Evolutionary conservation across 192 early-diverging fungal genomes (phyloP), one percentile per base, ranked within the genome.

Genomic region (Funneliformis geosporum): DNA sequence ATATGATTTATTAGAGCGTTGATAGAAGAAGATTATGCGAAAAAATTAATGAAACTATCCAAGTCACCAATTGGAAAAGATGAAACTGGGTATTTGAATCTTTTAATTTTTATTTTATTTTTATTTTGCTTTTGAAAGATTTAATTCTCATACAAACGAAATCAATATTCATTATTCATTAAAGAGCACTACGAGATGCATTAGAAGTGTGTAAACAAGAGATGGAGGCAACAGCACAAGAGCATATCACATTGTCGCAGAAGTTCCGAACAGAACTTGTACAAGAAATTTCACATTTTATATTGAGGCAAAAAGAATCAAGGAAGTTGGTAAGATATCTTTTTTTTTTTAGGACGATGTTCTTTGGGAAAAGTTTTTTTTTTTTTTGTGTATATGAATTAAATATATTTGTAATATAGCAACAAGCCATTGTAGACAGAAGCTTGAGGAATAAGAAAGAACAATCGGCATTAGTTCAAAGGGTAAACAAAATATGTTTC

Each of bases 11-110:
- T 47, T 64, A 89, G 93, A 62, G 90, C 93, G 6, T 72, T 83
- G 1, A 79, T 93, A 39, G 90, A 94, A 47, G 93, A 94, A 65
- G 93, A 94, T 10, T 85, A 90, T 74, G 92, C 92, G 64, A 91
- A 92, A 79, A 86, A 87, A 74, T 73, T 94, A 50, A 55, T 85
- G 43, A 94, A 93, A 78, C 80, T 90, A 62, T 82, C 89, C 8
- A 90, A 91, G 43, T 76, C 83, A 4, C 87, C 83, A 2, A 75
- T 94, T 44, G 93, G 93, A 0, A 87, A 84, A 50, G 91, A 94
- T 71, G 93, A 94, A 75, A 87, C 88, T 21, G 92, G 93, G 89
- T 90, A 84, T 76, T 69, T 23, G 18, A 44, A 55, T 10, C 9
- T 55, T 68, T 12, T 25, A 9, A 33, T 18, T 33, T 59, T 43